These are phyloP conservation scores for Suillus lakei DNA, from an alignment of 768 basidiomycete genomes.

Conservation along the genomic window DNA sequence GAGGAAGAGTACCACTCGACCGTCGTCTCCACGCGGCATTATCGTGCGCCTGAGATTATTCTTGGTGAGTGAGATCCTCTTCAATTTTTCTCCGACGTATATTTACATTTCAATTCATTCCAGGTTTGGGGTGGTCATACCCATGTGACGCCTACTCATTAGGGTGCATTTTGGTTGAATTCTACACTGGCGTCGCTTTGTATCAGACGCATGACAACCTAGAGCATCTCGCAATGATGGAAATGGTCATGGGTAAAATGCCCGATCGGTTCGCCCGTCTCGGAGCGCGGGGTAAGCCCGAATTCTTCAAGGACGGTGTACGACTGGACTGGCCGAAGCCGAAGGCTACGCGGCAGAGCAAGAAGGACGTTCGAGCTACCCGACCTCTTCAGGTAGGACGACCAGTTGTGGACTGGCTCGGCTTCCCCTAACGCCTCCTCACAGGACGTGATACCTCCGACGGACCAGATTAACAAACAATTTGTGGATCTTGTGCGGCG, in stretches of 20 bases:
- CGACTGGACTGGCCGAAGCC: slow-evolving; percentile 94
- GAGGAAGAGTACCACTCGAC: slow-evolving; percentile 98
- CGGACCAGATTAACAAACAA: slow-evolving; percentile 71
- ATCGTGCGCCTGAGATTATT: slow-evolving; percentile 98
- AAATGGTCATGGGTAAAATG: slow-evolving; percentile 98
- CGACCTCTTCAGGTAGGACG: slow-evolving; percentile 66
- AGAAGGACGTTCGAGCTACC: slow-evolving; percentile 91
- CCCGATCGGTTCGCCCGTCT: slow-evolving; percentile 81
- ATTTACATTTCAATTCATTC: slow-evolving; percentile 19
- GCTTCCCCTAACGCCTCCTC: slow-evolving; percentile 11
- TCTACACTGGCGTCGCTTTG: slow-evolving; percentile 96
- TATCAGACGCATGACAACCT: slow-evolving; percentile 99
- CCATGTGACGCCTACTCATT: slow-evolving; percentile 99
- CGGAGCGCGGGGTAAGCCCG: slow-evolving; percentile 81
- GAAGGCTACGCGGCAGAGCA: slow-evolving; percentile 86
- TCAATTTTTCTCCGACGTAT: slow-evolving; percentile 11
- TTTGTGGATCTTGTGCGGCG: slow-evolving; percentile 89
- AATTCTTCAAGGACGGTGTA: slow-evolving; percentile 88
- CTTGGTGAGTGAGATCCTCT: slow-evolving; percentile 65
- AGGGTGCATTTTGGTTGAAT: slow-evolving; percentile 98
- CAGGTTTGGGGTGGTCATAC: slow-evolving; percentile 97
- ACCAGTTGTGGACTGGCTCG: slow-evolving; percentile 29
- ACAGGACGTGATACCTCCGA: slow-evolving; percentile 85
- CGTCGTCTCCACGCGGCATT: slow-evolving; percentile 97
- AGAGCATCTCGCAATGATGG: slow-evolving; percentile 99